These are phyloP conservation scores for Cystobasidium slooffiae DNA, from an alignment of 1,284 basidiomycete species.

Conservation along the genomic window DNA sequence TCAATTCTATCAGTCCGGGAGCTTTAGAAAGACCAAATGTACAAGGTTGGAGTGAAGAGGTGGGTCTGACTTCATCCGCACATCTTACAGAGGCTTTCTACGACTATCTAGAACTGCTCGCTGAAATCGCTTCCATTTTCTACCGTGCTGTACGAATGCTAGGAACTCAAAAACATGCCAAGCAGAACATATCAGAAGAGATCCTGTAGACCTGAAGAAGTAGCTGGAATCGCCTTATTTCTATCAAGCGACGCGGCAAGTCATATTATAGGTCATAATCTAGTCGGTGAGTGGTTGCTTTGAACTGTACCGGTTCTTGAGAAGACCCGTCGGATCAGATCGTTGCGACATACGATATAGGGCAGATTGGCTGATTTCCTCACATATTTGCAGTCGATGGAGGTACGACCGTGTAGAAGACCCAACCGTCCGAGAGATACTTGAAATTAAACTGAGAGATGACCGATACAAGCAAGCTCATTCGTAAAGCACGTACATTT, in stretches of 20 bases:
- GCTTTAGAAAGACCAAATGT: constrained; percentile 12
- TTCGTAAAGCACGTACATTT: no score
- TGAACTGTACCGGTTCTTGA: no score
- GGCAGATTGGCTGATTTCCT: no score
- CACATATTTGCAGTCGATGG: no score
- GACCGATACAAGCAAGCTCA: no score
- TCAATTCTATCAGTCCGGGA: constrained; percentile 4
- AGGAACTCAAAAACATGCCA: constrained; percentile 15
- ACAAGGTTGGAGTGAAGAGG: background rate
- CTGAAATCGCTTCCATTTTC: background rate
- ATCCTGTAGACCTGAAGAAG: constrained; percentile 6
- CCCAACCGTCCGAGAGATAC: no score
- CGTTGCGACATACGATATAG: no score
- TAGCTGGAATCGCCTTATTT: constrained; percentile 4
- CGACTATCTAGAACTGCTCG: background rate
- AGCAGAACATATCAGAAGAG: background rate
- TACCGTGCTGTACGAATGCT: background rate
- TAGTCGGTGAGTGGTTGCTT: background rate
- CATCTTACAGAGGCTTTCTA: background rate
- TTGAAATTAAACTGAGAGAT: no score
- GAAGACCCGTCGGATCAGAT: no score
- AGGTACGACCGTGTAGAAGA: no score
- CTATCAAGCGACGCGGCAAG: background rate
- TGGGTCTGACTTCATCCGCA: background rate
- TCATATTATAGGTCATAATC: constrained; percentile 11